Base-by-base conservation (phyloP, 1,139 yeast species). In the Scheffersomyces lignicola region DNA sequence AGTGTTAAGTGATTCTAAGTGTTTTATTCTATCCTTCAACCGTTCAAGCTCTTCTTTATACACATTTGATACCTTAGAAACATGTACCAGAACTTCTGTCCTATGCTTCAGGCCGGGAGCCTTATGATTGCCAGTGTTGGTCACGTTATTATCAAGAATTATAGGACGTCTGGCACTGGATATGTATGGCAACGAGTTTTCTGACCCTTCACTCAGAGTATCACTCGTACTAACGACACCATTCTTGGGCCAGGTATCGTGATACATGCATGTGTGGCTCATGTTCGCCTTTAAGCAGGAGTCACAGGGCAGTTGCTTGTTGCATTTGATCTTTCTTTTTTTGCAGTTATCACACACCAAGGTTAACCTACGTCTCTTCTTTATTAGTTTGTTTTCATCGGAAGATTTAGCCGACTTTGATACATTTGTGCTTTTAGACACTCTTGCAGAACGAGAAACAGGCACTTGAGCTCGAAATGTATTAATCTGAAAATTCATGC, bases 261-360 rank as follows among this genome's bases (percentile, higher is more conserved):
- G 29, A 16, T 15, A 26, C 5, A 13, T 21, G 18, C 29, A 26
- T 5, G n/a, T 10, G 18, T 26, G 18, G 18, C 20, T 6, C 10
- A 26, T 6, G 18, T 16, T 26, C 4, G 29, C 16, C 10, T 24
- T 38, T 11, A 31, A 39, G 31, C 52, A 48, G 22, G 50, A 41
- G 22, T 43, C 41, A 39, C 52, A 48, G 2, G 52, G 52, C 2
- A 45, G 39, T 23, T 45, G 33, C 15, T 48, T 27, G 29, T 48
- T 42, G 37, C 52, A 48, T 30, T 47, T 48, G 29, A 48, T 48
- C 35, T 48, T 48, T 4, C 51, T 35, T 13, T 44, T 42, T 34
- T 47, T 51, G 32, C 52, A 48, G 27, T 45, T 47, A 24, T 48
- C 52, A 44, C 52, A 48, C 5, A 45, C 48, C 10, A 48, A 31